A percentile compares a stretch with the other conserved stretches of the same genome.
These are phyloP conservation scores for Actinidia chinensis DNA, from an alignment of 179 eudicot genomes.

Conservation along the genomic window DNA sequence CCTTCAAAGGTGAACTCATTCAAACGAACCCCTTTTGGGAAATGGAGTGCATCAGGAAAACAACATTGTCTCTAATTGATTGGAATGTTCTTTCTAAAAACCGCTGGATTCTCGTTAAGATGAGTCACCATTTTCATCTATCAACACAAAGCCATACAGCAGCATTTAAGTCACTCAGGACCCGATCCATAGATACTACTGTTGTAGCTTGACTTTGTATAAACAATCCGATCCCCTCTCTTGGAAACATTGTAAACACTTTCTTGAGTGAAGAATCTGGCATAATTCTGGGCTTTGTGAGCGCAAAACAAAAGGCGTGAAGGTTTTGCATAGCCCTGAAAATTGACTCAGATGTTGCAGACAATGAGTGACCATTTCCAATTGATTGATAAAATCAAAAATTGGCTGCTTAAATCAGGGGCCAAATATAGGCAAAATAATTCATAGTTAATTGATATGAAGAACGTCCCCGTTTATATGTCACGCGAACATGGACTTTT, in stretches of 20 bases:
- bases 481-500: neutral
- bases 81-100: slow-evolving; percentile 28
- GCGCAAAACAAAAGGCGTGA: slow-evolving; percentile 57
- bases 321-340: slow-evolving; percentile 80
- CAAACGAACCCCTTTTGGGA: slow-evolving; percentile 62
- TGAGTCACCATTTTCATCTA: slow-evolving; percentile 75
- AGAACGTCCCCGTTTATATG: neutral
- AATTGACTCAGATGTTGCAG: slow-evolving; percentile 37
- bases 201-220: slow-evolving; percentile 60
- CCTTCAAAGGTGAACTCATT: slow-evolving; percentile 68
- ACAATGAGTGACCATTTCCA: neutral
- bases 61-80: slow-evolving; percentile 23
- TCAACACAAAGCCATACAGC: slow-evolving; percentile 67
- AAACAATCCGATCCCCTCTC: slow-evolving; percentile 36
- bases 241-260: slow-evolving; percentile 24
- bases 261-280: slow-evolving; percentile 34
- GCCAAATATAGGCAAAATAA: neutral
- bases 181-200: slow-evolving; percentile 69
- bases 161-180: slow-evolving; percentile 57
- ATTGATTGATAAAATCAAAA: neutral
- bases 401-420: neutral
- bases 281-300: slow-evolving; percentile 40
- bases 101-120: slow-evolving; percentile 70
- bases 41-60: slow-evolving; percentile 43
- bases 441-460: neutral